Percentiles rank a stretch among this genome's conserved stretches.
Evolutionary conservation across 164 flowering plant species (phyloP).

Genomic region (Vitis labrusca): DNA sequence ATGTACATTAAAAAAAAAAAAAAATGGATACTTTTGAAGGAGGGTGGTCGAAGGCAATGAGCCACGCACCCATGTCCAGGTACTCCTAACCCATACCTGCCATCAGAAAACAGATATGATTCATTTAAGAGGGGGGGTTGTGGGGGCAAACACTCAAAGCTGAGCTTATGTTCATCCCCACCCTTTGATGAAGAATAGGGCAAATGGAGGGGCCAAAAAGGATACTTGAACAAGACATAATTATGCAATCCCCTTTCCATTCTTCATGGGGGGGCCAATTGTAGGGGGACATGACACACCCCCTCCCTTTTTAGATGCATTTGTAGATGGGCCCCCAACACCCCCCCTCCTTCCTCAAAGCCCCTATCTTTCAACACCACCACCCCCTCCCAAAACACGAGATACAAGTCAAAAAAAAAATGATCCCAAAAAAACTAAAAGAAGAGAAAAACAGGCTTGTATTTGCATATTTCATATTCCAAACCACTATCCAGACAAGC

Average conservation of each 20-base stretch:
- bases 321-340: slow-evolving; percentile 32
- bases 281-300: slow-evolving; percentile 43
- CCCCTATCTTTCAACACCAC: slow-evolving; percentile 27
- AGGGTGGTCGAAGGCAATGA: slow-evolving; percentile 6
- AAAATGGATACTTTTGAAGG: background rate
- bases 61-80: slow-evolving; percentile 18
- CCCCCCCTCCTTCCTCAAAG: background rate
- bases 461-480: slow-evolving; percentile 6
- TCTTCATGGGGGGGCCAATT: slow-evolving; percentile 35
- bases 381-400: slow-evolving; percentile 3
- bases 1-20: background rate
- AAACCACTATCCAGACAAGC: slow-evolving; percentile 49
- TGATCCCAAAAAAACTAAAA: slow-evolving; percentile 2
- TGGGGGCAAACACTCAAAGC: slow-evolving; percentile 6
- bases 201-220: slow-evolving; percentile 29
- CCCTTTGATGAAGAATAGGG: slow-evolving; percentile 1
- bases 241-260: slow-evolving; percentile 33
- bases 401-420: slow-evolving; percentile 5
- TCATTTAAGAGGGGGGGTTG: background rate
- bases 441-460: slow-evolving; percentile 9
- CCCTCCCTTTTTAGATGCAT: slow-evolving; percentile 38
- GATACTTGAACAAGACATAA: slow-evolving; percentile 40
- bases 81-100: slow-evolving; percentile 28
- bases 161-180: slow-evolving; percentile 11
- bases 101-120: slow-evolving; percentile 9